Evolutionary conservation across 148 eudicot genomes (phyloP).

Genomic region (Cornus controversa): DNA sequence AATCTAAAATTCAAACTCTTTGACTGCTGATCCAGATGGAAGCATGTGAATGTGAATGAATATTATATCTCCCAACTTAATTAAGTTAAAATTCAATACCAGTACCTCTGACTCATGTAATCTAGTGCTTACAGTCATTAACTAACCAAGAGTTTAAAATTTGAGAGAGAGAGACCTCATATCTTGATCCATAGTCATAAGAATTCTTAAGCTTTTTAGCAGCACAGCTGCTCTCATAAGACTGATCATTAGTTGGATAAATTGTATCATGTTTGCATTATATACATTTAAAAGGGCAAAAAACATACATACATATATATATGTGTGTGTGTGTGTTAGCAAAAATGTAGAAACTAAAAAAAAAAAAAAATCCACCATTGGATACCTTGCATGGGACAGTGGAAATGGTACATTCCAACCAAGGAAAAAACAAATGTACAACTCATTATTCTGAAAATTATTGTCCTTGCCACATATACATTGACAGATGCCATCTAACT

Average conservation of each 20-base stretch:
- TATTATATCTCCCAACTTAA: too few species aligned
- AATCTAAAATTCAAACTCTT: background rate
- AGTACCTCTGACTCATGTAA: too few species aligned
- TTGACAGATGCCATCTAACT: background rate
- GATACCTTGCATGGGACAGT: background rate
- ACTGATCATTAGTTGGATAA: too few species aligned
- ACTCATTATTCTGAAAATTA: background rate
- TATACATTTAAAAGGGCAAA: background rate
- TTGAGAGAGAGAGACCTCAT: too few species aligned
- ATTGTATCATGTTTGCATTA: background rate
- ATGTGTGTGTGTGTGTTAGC: background rate
- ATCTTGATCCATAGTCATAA: too few species aligned
- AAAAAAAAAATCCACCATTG: background rate
- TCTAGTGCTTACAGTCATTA: too few species aligned
- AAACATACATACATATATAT: too few species aligned
- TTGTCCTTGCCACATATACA: background rate
- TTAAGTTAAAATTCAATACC: too few species aligned
- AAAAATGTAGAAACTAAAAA: background rate
- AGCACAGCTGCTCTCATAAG: too few species aligned
- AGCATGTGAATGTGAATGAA: background rate
- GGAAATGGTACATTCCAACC: background rate
- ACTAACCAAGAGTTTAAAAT: too few species aligned
- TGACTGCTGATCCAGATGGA: background rate
- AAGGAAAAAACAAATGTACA: background rate
- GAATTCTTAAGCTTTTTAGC: too few species aligned